These are phyloP conservation scores for Trypanosoma conorhini DNA, from an alignment of 208 protist genomes.

Conservation along the genomic window DNA sequence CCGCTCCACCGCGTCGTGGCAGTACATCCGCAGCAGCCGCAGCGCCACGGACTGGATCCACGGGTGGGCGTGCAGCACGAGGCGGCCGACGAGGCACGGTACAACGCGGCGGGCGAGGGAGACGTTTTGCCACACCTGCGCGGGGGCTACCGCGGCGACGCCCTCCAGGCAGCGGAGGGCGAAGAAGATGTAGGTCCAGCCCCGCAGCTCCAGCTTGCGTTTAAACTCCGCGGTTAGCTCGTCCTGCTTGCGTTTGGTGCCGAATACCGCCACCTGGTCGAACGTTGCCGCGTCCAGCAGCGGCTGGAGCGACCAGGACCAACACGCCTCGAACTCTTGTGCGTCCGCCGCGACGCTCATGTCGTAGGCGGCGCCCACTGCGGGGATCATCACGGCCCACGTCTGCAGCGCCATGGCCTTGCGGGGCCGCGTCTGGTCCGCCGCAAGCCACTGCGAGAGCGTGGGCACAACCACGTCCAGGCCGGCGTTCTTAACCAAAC, in stretches of 20 bases:
- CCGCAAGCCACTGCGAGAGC: constrained; percentile 57
- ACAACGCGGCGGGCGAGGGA: constrained; percentile 38
- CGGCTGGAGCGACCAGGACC: constrained; percentile 57
- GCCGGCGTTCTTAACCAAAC: constrained; percentile 65
- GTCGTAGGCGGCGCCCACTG: constrained; percentile 28
- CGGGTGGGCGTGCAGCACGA: constrained; percentile 76
- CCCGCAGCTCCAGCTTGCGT: constrained; percentile 60
- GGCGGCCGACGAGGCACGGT: constrained; percentile 37
- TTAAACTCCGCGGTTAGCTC: constrained; percentile 37
- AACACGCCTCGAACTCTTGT: constrained; percentile 49
- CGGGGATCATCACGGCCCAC: constrained; percentile 69
- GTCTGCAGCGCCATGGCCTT: constrained; percentile 71
- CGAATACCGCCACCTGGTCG: constrained; percentile 50
- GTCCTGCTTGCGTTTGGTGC: constrained; percentile 13
- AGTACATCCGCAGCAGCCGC: constrained; percentile 78
- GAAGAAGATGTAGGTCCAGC: constrained; percentile 84
- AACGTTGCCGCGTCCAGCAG: constrained; percentile 64
- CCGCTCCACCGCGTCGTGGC: constrained; percentile 70
- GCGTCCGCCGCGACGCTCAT: constrained; percentile 28
- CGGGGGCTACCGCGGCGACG: constrained; percentile 47
- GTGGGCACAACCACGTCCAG: constrained; percentile 77
- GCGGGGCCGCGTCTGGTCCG: constrained; percentile 40
- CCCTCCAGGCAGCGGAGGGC: constrained; percentile 74
- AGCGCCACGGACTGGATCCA: constrained; percentile 79
- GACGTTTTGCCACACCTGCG: constrained; percentile 48